Base-by-base conservation (phyloP, 768 basidiomycete genomes). In the Trametes meyenii region DNA sequence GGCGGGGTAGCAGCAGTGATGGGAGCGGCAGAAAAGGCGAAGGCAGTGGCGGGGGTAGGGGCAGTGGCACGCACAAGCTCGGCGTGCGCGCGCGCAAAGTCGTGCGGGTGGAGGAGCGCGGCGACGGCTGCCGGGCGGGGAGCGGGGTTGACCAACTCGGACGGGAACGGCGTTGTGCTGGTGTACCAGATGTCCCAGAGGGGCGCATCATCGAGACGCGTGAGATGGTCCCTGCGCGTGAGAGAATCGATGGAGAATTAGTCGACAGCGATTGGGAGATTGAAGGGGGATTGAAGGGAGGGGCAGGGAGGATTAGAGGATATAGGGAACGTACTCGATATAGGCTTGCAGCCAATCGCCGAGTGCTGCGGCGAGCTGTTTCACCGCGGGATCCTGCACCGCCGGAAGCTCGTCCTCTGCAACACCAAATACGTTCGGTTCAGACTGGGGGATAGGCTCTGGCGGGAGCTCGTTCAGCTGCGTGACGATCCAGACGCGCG, bases 141-240 rank as follows among this genome's bases (percentile, higher is more conserved):
- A 0, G 87, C 86, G 2, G 90, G 90, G 62, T 92, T 90, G 64
- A 92, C 68, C 12, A 90, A 68, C 88, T 92, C 88, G 12, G 81
- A 79, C 2, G 89, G 86, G 62, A 89, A 88, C 1, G 85, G 82
- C 2, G 83, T 78, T 6, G 74, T 69, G 5, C 88, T 87, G 0
- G 86, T 90, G 59, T 86, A 90, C 89, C 89, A 92, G 10, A 90
- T 72, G 57, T 88, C 85, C 84, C 87, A 91, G 29, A 92, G 72
- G 14, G 74, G 71, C 2, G 72, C 61, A 5, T 81, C 78, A 56
- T 88, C 87, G 0, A 85, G 75, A 3, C 81, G 76, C 14, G 74
- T 62, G 11, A 84, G 63, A 14, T 77, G 72, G 7, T 71, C 70
- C 52, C 86, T 88, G 64, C 11, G 50, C n/a, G n/a, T n/a, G n/a